phyloP scores from a whole-genome alignment of 2,329 filamentous ascomycete species.

The Talaromyces sp. region DNA sequence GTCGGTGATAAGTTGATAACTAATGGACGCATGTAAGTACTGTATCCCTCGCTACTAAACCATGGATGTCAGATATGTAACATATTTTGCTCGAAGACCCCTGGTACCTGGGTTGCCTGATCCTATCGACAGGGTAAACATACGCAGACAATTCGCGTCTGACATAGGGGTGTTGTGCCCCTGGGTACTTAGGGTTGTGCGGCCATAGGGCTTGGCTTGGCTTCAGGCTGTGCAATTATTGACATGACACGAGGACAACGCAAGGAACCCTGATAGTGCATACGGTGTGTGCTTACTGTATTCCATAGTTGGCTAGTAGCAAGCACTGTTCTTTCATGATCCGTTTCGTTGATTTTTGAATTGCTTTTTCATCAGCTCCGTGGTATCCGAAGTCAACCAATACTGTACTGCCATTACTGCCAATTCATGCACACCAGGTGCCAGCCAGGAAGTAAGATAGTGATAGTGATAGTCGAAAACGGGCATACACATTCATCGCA shows the following conservation, averaged over 20 bases:
- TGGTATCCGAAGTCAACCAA: background rate
- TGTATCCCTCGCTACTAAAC: background rate
- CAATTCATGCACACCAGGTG: no score
- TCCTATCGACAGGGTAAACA: background rate
- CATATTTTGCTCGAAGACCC: background rate
- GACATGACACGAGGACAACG: background rate
- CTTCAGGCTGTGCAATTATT: slow-evolving; percentile 1
- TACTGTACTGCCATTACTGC: no score
- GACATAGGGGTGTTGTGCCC: background rate
- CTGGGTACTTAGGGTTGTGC: background rate
- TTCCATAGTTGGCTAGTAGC: background rate
- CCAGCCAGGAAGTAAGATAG: no score
- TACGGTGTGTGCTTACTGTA: background rate
- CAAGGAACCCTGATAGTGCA: background rate
- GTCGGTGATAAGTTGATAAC: background rate
- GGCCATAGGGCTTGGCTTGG: slow-evolving; percentile 1
- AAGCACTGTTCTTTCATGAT: no score
- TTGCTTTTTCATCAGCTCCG: background rate
- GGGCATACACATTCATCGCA: no score
- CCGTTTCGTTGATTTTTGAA: background rate
- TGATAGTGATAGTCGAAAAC: no score
- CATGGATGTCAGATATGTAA: background rate
- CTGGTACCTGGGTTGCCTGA: background rate
- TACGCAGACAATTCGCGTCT: background rate
- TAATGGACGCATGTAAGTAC: background rate